phyloP scores from a whole-genome alignment of 441 rosid species.

The Omphalea diandra region DNA sequence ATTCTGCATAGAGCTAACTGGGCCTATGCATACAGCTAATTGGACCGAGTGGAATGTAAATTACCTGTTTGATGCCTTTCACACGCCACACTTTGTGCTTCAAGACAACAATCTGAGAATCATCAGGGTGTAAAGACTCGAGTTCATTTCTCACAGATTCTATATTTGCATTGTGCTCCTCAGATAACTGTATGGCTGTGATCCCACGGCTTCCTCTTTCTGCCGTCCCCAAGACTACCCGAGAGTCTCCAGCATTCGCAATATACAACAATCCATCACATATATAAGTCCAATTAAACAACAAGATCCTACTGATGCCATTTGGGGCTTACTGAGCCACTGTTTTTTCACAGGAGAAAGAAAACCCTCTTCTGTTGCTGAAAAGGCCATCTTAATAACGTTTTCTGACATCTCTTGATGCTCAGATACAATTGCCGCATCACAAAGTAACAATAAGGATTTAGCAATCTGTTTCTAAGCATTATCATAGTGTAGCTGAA shows the following conservation, averaged over 20 bases:
- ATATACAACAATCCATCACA: slow-evolving; percentile 58
- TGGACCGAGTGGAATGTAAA: background rate
- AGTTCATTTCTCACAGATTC: slow-evolving; percentile 84
- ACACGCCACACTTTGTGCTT: slow-evolving; percentile 92
- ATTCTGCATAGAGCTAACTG: background rate
- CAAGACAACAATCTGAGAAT: slow-evolving; percentile 70
- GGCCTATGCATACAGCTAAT: background rate
- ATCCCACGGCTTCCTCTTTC: slow-evolving; percentile 39
- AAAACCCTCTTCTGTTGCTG: slow-evolving; percentile 73
- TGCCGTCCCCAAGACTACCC: slow-evolving; percentile 72
- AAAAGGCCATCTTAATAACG: slow-evolving; percentile 64
- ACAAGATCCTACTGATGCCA: slow-evolving; percentile 93
- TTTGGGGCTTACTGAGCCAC: slow-evolving; percentile 61
- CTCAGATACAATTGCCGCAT: slow-evolving; percentile 60
- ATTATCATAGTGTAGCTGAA: background rate
- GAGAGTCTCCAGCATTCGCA: slow-evolving; percentile 90
- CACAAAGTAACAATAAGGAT: slow-evolving; percentile 8
- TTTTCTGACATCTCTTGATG: slow-evolving; percentile 61
- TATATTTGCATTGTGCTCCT: slow-evolving; percentile 71
- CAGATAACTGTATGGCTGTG: slow-evolving; percentile 65
- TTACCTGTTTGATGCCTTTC: slow-evolving; percentile 84
- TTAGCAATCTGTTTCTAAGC: background rate
- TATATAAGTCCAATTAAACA: slow-evolving; percentile 67
- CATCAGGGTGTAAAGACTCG: slow-evolving; percentile 66
- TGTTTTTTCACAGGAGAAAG: slow-evolving; percentile 58